Evolutionary conservation across 1,139 yeast species (phyloP).

Genomic region (Taphrina wiesneri): DNA sequence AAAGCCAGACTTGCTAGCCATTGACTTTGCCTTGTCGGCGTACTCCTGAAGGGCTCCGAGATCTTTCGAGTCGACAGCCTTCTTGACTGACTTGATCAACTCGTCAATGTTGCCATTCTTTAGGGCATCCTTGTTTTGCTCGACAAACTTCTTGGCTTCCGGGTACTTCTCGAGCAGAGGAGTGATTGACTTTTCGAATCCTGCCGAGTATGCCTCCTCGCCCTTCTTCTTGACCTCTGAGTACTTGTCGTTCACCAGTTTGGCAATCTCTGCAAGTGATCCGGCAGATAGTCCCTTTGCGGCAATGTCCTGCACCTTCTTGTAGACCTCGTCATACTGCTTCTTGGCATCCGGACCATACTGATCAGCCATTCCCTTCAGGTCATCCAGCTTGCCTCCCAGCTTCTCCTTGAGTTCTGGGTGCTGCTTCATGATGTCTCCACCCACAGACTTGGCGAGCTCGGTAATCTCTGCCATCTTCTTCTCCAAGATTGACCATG

Average conservation of each 20-base stretch:
- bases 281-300: constrained; percentile 30
- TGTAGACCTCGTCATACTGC: constrained; percentile 28
- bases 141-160: constrained; percentile 31
- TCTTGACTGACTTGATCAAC: constrained; percentile 25
- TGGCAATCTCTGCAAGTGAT: constrained; percentile 19
- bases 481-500: constrained; percentile 23
- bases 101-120: constrained; percentile 29
- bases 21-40: constrained; percentile 29
- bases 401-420: constrained; percentile 30
- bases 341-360: constrained; percentile 34
- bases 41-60: constrained; percentile 28
- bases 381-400: constrained; percentile 20
- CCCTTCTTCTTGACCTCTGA: constrained; percentile 30
- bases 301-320: constrained; percentile 29
- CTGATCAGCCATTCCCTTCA: constrained; percentile 28
- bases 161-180: constrained; percentile 30
- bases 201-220: constrained; percentile 22
- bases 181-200: constrained; percentile 24
- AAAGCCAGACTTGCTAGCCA: constrained; percentile 22
- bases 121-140: constrained; percentile 31
- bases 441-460: constrained; percentile 27
- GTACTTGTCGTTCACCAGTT: constrained; percentile 18
- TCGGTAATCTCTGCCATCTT: constrained; percentile 25
- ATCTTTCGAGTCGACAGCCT: constrained; percentile 29
- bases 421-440: constrained; percentile 30